Evolutionary conservation across 345 rosid species (phyloP).

Genomic region (Populus pruinosa): DNA sequence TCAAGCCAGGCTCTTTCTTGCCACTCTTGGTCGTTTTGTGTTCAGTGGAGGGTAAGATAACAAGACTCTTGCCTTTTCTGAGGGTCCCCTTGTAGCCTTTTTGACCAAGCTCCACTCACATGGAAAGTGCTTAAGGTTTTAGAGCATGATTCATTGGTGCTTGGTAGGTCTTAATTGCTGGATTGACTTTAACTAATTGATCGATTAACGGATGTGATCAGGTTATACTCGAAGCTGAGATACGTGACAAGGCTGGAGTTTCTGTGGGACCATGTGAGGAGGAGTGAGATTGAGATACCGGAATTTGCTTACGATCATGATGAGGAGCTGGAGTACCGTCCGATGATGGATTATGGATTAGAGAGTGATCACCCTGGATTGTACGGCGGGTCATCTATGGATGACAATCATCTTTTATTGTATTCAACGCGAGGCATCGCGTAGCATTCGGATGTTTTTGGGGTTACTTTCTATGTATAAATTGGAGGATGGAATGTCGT

Average conservation of each 20-base stretch:
- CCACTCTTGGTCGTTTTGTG: conserved; percentile 58
- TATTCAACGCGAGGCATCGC: conserved; percentile 59
- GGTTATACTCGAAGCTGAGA: conserved; percentile 52
- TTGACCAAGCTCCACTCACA: neutral
- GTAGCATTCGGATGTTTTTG: conserved; percentile 9
- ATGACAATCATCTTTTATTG: conserved; percentile 27
- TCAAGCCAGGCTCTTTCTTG: conserved; percentile 54
- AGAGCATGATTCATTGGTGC: neutral
- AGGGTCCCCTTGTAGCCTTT: neutral
- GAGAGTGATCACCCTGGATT: conserved; percentile 61
- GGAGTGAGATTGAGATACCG: conserved; percentile 62
- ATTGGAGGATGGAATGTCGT: neutral
- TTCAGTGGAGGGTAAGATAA: conserved; percentile 51
- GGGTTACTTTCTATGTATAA: neutral
- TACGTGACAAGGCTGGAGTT: conserved; percentile 54
- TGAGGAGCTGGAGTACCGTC: conserved; percentile 44
- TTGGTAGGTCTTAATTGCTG: neutral
- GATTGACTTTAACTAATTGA: too few species aligned
- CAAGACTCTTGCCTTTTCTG: neutral
- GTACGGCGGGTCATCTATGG: conserved; percentile 21
- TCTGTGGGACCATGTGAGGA: conserved; percentile 58
- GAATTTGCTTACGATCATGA: conserved; percentile 59
- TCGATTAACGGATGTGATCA: conserved; percentile 5
- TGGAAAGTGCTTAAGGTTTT: neutral
- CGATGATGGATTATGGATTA: conserved; percentile 49